Conservation (phyloP, 768 basidiomycete genomes). For the Agaricus subrufescens region DNA sequence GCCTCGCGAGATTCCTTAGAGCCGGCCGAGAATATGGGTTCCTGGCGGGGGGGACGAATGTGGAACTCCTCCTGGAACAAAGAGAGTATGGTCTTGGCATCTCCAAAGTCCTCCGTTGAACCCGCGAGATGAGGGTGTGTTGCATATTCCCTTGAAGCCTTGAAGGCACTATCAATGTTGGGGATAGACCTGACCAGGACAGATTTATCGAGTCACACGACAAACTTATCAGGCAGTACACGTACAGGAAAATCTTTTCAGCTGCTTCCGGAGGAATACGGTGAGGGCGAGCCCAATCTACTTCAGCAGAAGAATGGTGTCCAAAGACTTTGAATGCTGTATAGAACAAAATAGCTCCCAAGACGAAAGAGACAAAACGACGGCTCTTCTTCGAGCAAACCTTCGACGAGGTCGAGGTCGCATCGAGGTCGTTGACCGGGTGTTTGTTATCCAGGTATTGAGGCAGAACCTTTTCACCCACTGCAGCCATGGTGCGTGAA, state of each 20-base stretch:
- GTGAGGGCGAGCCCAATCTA: background rate
- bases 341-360: background rate
- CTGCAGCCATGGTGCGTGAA: background rate
- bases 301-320: background rate
- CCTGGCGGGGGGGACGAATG: conserved; percentile 33
- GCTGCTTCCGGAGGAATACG: conserved; percentile 12
- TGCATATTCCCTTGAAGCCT: conserved; percentile 53
- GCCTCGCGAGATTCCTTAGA: conserved; percentile 60
- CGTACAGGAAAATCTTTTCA: conserved; percentile 29
- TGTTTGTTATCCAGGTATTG: background rate
- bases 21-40: conserved; percentile 72
- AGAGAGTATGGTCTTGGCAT: conserved; percentile 63
- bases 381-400: background rate
- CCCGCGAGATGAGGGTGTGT: conserved; percentile 74
- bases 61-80: conserved; percentile 66
- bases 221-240: background rate
- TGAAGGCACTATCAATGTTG: conserved; percentile 50
- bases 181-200: conserved; percentile 39
- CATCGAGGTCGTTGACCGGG: background rate
- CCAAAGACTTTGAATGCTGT: background rate
- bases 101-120: conserved; percentile 50
- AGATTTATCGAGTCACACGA: background rate
- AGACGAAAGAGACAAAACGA: background rate
- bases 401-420: background rate
- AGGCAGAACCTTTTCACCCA: background rate